These are phyloP conservation scores for Jackrogersella multiformis DNA, from an alignment of 495 filamentous ascomycete species.

Conservation along the genomic window DNA sequence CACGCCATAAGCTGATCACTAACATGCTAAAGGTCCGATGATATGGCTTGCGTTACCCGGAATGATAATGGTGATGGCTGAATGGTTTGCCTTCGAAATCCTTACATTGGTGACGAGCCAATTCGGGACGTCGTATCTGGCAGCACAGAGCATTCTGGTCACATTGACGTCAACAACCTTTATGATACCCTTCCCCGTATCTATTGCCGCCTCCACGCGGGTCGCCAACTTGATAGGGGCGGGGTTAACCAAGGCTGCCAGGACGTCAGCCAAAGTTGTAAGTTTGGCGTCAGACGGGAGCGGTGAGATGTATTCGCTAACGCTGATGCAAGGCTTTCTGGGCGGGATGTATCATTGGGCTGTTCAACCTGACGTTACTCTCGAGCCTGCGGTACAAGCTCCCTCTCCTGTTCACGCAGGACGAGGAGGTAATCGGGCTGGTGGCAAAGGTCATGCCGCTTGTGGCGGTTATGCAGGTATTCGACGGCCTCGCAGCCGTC, in stretches of 20 bases:
- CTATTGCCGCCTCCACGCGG: slow-evolving; percentile 69
- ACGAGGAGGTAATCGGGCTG: slow-evolving; percentile 78
- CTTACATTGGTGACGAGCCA: slow-evolving; percentile 76
- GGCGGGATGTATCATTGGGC: slow-evolving; percentile 71
- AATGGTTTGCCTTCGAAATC: slow-evolving; percentile 86
- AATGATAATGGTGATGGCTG: slow-evolving; percentile 91
- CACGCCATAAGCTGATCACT: slow-evolving; percentile 5
- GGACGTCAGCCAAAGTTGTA: slow-evolving; percentile 73
- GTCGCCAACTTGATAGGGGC: slow-evolving; percentile 75
- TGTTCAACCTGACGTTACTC: slow-evolving; percentile 78
- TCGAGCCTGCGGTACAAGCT: slow-evolving; percentile 70
- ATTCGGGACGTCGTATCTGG: slow-evolving; percentile 73
- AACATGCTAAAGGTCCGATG: slow-evolving; percentile 66
- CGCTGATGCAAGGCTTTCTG: slow-evolving; percentile 60
- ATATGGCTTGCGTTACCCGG: slow-evolving; percentile 84
- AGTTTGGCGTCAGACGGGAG: slow-evolving; percentile 32
- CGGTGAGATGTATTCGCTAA: slow-evolving; percentile 20
- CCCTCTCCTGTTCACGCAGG: slow-evolving; percentile 80
- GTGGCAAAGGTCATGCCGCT: slow-evolving; percentile 79
- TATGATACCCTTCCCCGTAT: slow-evolving; percentile 69
- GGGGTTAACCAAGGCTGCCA: slow-evolving; percentile 73
- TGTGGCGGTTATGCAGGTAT: slow-evolving; percentile 86
- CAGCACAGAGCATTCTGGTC: slow-evolving; percentile 67
- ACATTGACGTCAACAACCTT: slow-evolving; percentile 66
- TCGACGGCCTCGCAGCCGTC: slow-evolving; percentile 79